Evolutionary conservation across 495 filamentous ascomycete genomes (phyloP).

Genomic region (Penicillium maclennaniae): DNA sequence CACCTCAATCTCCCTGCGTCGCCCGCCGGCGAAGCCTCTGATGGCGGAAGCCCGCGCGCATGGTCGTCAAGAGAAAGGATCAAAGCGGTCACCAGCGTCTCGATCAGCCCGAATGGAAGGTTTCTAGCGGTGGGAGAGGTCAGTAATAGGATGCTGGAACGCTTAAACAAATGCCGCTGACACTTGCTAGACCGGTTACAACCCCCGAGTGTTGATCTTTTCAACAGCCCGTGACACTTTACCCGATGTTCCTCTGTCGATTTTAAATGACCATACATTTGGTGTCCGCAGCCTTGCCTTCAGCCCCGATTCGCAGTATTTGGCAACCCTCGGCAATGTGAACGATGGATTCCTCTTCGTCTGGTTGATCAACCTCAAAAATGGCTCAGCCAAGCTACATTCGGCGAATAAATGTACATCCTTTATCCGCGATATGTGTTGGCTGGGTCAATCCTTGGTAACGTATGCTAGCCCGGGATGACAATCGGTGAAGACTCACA

Average conservation of each 20-base stretch:
- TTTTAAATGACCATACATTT: constrained; percentile 83
- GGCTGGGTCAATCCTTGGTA: constrained; percentile 71
- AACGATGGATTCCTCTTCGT: constrained; percentile 95
- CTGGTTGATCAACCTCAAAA: constrained; percentile 79
- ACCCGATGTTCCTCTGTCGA: constrained; percentile 76
- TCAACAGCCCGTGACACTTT: constrained; percentile 69
- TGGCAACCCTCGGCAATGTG: constrained; percentile 80
- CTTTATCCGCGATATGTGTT: constrained; percentile 75
- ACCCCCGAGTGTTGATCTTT: constrained; percentile 86
- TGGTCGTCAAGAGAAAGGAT: constrained; percentile 86
- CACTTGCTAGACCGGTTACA: constrained; percentile 67
- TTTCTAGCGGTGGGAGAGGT: constrained; percentile 84
- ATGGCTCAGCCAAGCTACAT: constrained; percentile 79
- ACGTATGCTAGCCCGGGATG: constrained; percentile 36
- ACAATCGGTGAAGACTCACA: not conserved
- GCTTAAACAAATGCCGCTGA: not conserved
- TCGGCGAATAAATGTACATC: constrained; percentile 94
- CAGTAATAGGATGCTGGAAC: not conserved
- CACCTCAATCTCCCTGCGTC: constrained; percentile 28
- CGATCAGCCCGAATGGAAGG: constrained; percentile 83
- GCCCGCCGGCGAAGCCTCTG: constrained; percentile 47
- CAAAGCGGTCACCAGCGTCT: constrained; percentile 94
- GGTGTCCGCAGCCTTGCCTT: constrained; percentile 87
- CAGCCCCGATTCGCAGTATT: constrained; percentile 78
- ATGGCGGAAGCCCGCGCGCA: constrained; percentile 61